Evolutionary conservation across 768 basidiomycete genomes (phyloP), one percentile per base, ranked within the genome.

Genomic region (Podaxis sp.): DNA sequence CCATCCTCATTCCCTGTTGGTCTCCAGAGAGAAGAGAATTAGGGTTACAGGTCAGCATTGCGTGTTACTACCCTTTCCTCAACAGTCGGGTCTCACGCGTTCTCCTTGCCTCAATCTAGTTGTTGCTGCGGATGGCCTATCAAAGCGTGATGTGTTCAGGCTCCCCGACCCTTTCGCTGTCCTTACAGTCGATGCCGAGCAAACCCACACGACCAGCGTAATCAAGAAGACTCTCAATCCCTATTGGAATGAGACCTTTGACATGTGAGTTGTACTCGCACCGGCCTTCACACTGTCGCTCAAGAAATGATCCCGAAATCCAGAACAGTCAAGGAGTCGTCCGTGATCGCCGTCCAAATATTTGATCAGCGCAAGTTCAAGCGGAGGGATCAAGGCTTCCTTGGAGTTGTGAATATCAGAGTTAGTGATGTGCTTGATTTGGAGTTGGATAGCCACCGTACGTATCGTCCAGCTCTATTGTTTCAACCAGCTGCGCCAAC

Each of bases 301-400:
- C 60, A 58, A 51, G 22, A 52, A 33, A 28, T 10, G 26, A 11
- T 49, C 60, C 59, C 49, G 33, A 13, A 62, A 65, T 56, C 36
- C 49, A 98, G 96, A 68, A 92, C 86, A 56, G 96, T 97, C 72
- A 96, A 95, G 75, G 97, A 99, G 68, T 94, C 93, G n/a, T 98
- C 96, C 17, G 93, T 99, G 53, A 86, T 99, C 63, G 94, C 95
- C 4, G 96, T 99, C 1, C 97, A 99, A 77, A 97, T 99, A 69
- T 99, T 99, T 68, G 97, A 99, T 77, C 96, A 99, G 76, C 89
- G 95, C 75, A 99, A 99, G 78, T 99, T 99, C 81, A 99, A 99
- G 83, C 85, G 92, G 76, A 88, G 90, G 70, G 97, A 99, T 74
- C 97, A 99, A 73, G 97, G 97, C 1, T 99, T 99, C 76, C 80